phyloP scores from a whole-genome alignment of 2,329 filamentous ascomycete species.

The Fusarium nurragi region DNA sequence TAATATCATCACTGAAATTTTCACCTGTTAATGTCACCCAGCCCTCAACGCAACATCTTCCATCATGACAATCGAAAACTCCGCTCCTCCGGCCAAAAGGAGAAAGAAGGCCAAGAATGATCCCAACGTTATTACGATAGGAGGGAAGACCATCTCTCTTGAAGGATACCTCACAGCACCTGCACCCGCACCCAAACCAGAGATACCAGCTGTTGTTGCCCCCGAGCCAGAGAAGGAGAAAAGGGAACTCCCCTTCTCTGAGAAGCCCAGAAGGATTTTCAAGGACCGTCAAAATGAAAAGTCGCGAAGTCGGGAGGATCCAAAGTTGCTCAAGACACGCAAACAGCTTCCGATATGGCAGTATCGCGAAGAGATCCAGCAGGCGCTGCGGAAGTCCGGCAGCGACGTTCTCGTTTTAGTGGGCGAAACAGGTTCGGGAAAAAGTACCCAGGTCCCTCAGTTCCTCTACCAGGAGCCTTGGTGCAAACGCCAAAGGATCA shows the following conservation, averaged over 20 bases:
- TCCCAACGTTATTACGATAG: slow-evolving; percentile 55
- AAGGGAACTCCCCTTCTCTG: not conserved
- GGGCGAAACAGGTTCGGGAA: slow-evolving; percentile 95
- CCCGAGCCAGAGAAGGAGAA: not conserved
- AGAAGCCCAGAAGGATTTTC: slow-evolving; percentile 9
- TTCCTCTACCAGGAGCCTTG: slow-evolving; percentile 83
- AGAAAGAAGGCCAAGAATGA: slow-evolving; percentile 50
- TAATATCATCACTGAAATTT: slow-evolving; percentile 19
- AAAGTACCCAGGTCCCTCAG: slow-evolving; percentile 95
- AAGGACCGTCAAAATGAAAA: slow-evolving; percentile 23
- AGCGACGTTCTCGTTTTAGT: slow-evolving; percentile 84
- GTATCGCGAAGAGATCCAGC: slow-evolving; percentile 74
- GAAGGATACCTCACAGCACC: slow-evolving; percentile 59
- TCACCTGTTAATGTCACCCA: not conserved
- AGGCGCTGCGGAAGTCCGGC: slow-evolving; percentile 61
- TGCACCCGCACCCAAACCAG: slow-evolving; percentile 45
- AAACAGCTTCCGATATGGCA: slow-evolving; percentile 83
- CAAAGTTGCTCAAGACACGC: slow-evolving; percentile 58
- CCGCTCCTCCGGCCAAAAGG: slow-evolving; percentile 50
- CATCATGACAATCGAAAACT: slow-evolving; percentile 41
- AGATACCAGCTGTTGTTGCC: slow-evolving; percentile 5
- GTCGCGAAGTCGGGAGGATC: slow-evolving; percentile 43
- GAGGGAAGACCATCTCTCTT: slow-evolving; percentile 59
- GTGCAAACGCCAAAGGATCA: slow-evolving; percentile 72
- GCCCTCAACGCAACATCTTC: not conserved